Evolutionary conservation across 495 filamentous ascomycete genomes (phyloP).

Genomic region (Melanomma pulvis-pyrius): DNA sequence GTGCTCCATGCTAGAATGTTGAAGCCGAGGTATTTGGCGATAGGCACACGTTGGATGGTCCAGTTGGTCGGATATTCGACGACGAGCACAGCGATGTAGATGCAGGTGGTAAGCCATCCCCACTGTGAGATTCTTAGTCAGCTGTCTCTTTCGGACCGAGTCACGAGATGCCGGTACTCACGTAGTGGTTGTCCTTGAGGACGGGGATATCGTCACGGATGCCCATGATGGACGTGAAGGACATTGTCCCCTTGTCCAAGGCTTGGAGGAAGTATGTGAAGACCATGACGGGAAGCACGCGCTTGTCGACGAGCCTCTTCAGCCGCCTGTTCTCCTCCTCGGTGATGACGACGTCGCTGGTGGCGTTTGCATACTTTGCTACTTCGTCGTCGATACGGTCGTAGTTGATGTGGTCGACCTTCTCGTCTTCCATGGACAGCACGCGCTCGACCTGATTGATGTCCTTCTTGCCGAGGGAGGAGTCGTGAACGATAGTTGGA

Average conservation of each 20-base stretch:
- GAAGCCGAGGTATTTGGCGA: constrained; percentile 60
- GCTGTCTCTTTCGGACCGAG: constrained; percentile 42
- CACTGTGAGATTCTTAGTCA: constrained; percentile 44
- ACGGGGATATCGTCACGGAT: constrained; percentile 58
- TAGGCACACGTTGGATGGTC: constrained; percentile 59
- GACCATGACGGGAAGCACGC: constrained; percentile 57
- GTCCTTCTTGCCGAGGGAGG: constrained; percentile 43
- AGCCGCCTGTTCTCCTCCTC: constrained; percentile 58
- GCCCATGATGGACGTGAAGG: constrained; percentile 27
- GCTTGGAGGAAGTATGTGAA: constrained; percentile 71
- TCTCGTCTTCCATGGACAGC: constrained; percentile 43
- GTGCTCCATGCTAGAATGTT: constrained; percentile 66
- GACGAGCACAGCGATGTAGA: constrained; percentile 67
- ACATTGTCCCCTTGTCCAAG: constrained; percentile 45
- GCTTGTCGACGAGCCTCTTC: constrained; percentile 54
- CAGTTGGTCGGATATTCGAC: constrained; percentile 56
- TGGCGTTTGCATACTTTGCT: constrained; percentile 60
- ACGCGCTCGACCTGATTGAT: constrained; percentile 56
- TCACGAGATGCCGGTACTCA: background rate
- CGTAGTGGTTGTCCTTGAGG: constrained; percentile 42
- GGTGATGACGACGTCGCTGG: constrained; percentile 55
- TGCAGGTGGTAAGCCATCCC: constrained; percentile 77
- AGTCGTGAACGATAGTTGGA: no score
- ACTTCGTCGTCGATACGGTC: constrained; percentile 65
- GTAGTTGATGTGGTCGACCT: constrained; percentile 52